Percentiles rank a stretch among this genome's conserved stretches.
phyloP scores from a whole-genome alignment of 257 asterid genomes.

The Fraxinus pennsylvanica region DNA sequence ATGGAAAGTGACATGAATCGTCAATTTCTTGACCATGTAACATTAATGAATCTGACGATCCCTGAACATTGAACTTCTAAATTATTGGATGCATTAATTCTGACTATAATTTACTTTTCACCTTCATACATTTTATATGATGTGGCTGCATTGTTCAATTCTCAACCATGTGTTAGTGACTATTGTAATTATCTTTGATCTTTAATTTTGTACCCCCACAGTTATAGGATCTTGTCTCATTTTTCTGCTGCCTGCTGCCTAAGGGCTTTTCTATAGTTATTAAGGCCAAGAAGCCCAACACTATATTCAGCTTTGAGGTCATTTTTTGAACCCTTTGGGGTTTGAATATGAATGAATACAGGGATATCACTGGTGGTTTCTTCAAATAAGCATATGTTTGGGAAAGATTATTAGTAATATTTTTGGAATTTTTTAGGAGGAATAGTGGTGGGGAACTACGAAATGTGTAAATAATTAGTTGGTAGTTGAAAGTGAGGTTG shows the following conservation, averaged over 20 bases:
- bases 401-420: no score
- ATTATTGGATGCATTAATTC: not conserved
- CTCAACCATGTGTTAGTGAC: not conserved
- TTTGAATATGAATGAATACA: no score
- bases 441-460: no score
- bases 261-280: no score
- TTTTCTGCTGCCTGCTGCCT: not conserved
- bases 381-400: no score
- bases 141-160: not conserved
- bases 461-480: no score
- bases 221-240: not conserved
- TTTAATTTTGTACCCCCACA: not conserved
- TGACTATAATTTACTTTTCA: not conserved
- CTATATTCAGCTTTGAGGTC: no score
- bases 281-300: no score
- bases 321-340: no score
- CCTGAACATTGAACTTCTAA: not conserved
- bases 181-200: not conserved
- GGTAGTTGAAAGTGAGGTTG: no score
- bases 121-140: not conserved
- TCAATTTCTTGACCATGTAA: not conserved
- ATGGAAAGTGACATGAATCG: not conserved
- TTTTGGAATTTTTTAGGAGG: no score
- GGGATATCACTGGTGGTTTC: no score
- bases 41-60: not conserved